Evolutionary conservation across 371 early-diverging fungal genomes (phyloP), one percentile per base, ranked within the genome.

Genomic region (Rhizopus microsporus): DNA sequence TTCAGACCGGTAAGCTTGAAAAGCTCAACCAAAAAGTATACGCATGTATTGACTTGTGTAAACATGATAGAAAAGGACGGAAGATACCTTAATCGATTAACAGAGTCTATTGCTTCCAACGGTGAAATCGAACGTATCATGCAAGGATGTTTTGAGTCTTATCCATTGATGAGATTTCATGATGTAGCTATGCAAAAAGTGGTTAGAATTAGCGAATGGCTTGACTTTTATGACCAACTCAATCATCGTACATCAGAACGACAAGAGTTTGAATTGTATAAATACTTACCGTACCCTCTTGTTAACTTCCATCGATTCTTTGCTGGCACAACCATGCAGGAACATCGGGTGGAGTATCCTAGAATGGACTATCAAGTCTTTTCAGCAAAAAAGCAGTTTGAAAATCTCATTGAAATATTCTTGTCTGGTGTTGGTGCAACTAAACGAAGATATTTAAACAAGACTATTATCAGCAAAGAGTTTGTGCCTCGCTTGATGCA

Each of bases 71-170:
- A 46, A 65, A 66, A 56, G 29, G 59, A 52, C 15, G 72, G 75
- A 15, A 59, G 67, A n/a, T 82, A 81, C 57, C 44, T 84, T 15
- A 68, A 66, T 45, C 68, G 83, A 17, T 56, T 96, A 7, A 63
- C 79, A 5, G 59, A 77, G 1, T 48, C 83, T 0, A 69, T 94
- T 23, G 65, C 74, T 6, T 71, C 82, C 3, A 88, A 84, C 54
- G 94, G 94, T 10, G 94, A 95, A 60, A 81, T 84, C 48, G 95
- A 95, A 10, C 86, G 87, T 46, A 62, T 97, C 12, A 80, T 94
- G 71, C 89, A 92, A 77, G 95, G 95, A 1, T 94, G 93, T 63
- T 95, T 91, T 72, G 97, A 98, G 57, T 90, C 93, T 58, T 98
- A 93, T 68, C 83, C 88, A 7, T 69, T 82, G 15, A 84, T 89